Conservation (phyloP, 768 basidiomycete genomes). For the Tephrocybe rancida region DNA sequence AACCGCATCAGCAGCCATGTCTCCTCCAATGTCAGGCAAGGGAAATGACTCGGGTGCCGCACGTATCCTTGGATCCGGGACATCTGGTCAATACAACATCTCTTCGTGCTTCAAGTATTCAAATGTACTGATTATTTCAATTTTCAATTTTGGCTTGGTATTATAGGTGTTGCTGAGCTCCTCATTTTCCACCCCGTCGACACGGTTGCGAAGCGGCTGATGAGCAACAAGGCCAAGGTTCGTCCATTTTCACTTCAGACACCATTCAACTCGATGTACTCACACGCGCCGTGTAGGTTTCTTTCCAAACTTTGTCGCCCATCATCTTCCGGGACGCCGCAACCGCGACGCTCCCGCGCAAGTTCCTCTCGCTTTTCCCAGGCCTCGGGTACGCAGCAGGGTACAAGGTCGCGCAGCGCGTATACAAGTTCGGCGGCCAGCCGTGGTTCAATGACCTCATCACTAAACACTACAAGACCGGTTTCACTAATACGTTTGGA, state of each 20-base stretch:
- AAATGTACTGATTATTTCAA: conserved; percentile 3
- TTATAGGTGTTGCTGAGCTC: conserved; percentile 88
- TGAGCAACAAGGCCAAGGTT: conserved; percentile 95
- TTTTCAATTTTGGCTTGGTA: background rate
- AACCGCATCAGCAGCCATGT: conserved; percentile 31
- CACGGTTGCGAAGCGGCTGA: conserved; percentile 97
- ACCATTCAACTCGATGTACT: background rate
- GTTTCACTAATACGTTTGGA: conserved; percentile 84
- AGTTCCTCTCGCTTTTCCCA: conserved; percentile 93
- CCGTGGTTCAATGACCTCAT: conserved; percentile 97
- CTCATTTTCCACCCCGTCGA: conserved; percentile 96
- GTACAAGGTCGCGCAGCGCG: conserved; percentile 92
- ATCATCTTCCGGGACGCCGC: conserved; percentile 92
- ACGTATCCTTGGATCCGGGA: conserved; percentile 87
- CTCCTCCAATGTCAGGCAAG: conserved; percentile 50
- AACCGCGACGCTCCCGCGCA: conserved; percentile 60
- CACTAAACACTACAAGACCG: conserved; percentile 75
- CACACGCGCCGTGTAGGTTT: conserved; percentile 47
- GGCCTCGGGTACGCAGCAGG: conserved; percentile 98
- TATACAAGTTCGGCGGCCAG: conserved; percentile 99
- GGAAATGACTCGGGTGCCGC: conserved; percentile 89
- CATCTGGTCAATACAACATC: conserved; percentile 68
- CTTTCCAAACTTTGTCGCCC: conserved; percentile 59
- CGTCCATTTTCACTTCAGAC: conserved; percentile 1
- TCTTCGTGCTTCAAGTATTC: background rate